Percentiles rank a stretch among this genome's conserved stretches.
Evolutionary conservation across 2,329 filamentous ascomycete species (phyloP).

Genomic region (Ramichloridium luteum): DNA sequence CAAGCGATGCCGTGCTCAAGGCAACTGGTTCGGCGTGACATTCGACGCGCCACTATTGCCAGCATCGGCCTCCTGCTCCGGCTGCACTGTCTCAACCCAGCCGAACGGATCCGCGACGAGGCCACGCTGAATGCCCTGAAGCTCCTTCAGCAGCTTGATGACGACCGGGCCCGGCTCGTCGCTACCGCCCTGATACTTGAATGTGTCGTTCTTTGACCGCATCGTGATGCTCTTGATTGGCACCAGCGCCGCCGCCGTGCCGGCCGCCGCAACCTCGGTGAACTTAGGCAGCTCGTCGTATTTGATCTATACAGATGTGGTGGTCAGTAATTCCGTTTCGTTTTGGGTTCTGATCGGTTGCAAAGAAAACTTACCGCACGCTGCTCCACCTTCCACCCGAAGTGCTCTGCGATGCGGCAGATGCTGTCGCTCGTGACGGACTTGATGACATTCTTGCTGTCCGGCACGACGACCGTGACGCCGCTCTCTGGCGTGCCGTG

Average conservation of each 20-base stretch:
- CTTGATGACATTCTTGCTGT: slow-evolving; percentile 77
- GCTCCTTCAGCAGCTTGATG: slow-evolving; percentile 56
- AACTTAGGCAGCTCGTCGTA: slow-evolving; percentile 53
- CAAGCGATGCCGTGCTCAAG: no score
- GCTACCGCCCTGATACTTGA: slow-evolving; percentile 42
- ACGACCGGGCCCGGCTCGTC: slow-evolving; percentile 64
- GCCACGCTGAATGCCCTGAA: slow-evolving; percentile 79
- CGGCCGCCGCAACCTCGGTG: slow-evolving; percentile 77
- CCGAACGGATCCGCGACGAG: slow-evolving; percentile 64
- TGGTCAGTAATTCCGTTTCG: background rate
- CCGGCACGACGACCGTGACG: slow-evolving; percentile 66
- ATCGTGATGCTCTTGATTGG: slow-evolving; percentile 86
- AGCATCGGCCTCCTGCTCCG: slow-evolving; percentile 23
- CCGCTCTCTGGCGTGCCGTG: slow-evolving; percentile 43
- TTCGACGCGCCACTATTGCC: slow-evolving; percentile 11
- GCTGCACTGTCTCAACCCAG: slow-evolving; percentile 47
- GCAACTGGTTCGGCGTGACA: slow-evolving; percentile 14
- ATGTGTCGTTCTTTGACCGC: slow-evolving; percentile 43
- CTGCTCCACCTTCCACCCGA: slow-evolving; percentile 76
- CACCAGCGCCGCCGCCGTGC: slow-evolving; percentile 81
- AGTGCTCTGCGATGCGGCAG: slow-evolving; percentile 59
- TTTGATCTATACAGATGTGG: slow-evolving; percentile 46
- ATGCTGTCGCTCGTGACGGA: slow-evolving; percentile 74
- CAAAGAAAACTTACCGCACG: slow-evolving; percentile 42
- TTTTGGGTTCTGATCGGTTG: background rate